These are phyloP conservation scores for Ceratocystis eucalypticola DNA, from an alignment of 2,329 filamentous ascomycete genomes.

Conservation along the genomic window DNA sequence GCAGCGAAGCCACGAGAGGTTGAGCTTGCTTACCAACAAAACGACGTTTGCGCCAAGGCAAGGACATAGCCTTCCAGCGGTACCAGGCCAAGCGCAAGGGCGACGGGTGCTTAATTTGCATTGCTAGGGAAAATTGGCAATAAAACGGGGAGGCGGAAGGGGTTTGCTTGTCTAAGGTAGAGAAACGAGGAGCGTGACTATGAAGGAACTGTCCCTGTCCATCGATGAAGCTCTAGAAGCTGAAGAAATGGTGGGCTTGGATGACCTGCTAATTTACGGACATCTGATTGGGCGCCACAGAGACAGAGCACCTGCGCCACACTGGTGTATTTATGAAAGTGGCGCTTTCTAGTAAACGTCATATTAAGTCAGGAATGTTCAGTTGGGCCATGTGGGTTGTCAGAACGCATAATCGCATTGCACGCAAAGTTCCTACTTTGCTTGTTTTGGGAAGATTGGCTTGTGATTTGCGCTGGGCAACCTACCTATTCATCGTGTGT, in stretches of 20 bases:
- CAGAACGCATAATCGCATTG: neutral
- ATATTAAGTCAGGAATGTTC: neutral
- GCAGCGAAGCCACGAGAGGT: neutral
- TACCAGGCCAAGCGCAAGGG: constrained; percentile 36
- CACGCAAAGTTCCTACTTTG: neutral
- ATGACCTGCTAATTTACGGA: neutral
- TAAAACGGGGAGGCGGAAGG: neutral
- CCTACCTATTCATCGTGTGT: neutral
- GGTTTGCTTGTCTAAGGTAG: neutral
- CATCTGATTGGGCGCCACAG: constrained; percentile 4
- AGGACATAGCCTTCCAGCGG: constrained; percentile 46
- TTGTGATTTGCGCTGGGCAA: neutral
- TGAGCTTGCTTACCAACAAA: constrained; percentile 39
- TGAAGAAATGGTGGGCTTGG: neutral
- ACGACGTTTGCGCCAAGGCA: constrained; percentile 52
- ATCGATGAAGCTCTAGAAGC: neutral
- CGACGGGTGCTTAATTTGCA: constrained; percentile 18
- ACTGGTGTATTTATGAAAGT: neutral
- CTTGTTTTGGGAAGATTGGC: neutral
- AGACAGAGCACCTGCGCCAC: neutral
- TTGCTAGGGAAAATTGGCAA: neutral
- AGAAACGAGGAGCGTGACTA: neutral
- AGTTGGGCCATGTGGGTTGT: neutral
- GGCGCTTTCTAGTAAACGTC: neutral
- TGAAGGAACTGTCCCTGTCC: neutral